Evolutionary conservation across 1,284 basidiomycete species (phyloP).

Genomic region (Sphaerobolus stellatus): DNA sequence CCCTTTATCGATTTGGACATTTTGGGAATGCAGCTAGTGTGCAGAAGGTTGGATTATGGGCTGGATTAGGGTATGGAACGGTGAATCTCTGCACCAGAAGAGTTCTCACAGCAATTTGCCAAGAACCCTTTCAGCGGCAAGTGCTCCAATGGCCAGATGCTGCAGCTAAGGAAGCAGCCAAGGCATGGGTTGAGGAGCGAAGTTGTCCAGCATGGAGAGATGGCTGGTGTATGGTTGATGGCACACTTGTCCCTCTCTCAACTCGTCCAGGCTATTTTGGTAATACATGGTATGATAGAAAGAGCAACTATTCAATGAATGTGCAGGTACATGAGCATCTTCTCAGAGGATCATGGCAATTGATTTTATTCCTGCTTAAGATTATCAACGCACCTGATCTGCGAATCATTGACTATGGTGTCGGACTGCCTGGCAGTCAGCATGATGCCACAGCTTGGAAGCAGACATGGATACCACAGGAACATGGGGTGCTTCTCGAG

Average conservation of each 20-base stretch:
- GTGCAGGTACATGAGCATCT: slow-evolving; percentile 26
- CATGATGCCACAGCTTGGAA: slow-evolving; percentile 35
- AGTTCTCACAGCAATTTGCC: slow-evolving; percentile 26
- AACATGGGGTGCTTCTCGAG: slow-evolving; percentile 25
- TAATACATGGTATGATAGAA: slow-evolving; percentile 38
- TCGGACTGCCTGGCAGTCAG: slow-evolving; percentile 32
- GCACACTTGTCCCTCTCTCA: slow-evolving; percentile 35
- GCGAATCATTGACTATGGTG: slow-evolving; percentile 31
- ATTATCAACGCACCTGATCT: slow-evolving; percentile 31
- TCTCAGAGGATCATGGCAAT: no score
- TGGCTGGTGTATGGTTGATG: slow-evolving; percentile 40
- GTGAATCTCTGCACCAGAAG: slow-evolving; percentile 27
- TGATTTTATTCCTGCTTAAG: no score
- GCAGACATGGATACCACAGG: slow-evolving; percentile 22
- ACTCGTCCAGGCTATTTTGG: slow-evolving; percentile 33
- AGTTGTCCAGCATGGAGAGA: slow-evolving; percentile 35
- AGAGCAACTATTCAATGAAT: slow-evolving; percentile 39
- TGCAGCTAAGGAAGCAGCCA: slow-evolving; percentile 7
- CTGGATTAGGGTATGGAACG: slow-evolving; percentile 28
- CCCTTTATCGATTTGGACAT: slow-evolving; percentile 31
- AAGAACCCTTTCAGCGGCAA: slow-evolving; percentile 20
- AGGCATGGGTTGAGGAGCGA: slow-evolving; percentile 28
- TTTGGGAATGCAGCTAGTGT: slow-evolving; percentile 33
- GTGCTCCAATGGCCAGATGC: slow-evolving; percentile 9
- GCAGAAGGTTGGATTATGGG: slow-evolving; percentile 34